Conservation (phyloP, 1,284 basidiomycete species). For the Anthracocystis setariae region DNA sequence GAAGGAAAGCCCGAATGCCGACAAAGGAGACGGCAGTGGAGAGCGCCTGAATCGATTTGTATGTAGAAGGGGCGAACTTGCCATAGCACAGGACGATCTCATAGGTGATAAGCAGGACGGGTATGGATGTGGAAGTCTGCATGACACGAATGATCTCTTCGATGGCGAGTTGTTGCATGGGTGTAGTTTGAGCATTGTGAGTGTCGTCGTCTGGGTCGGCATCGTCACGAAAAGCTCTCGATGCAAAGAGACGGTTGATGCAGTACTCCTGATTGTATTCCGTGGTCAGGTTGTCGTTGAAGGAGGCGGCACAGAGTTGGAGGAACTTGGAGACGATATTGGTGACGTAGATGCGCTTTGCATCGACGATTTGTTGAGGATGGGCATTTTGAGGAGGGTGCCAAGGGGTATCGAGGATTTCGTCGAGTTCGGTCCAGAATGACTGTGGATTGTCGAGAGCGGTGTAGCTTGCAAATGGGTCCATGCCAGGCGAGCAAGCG, state of each 20-base stretch:
- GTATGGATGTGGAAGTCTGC: conserved; percentile 77
- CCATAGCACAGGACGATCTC: conserved; percentile 81
- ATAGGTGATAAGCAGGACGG: conserved; percentile 82
- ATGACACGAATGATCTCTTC: conserved; percentile 49
- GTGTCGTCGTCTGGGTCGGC: conserved; percentile 1
- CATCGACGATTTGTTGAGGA: conserved; percentile 15
- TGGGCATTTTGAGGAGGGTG: conserved; percentile 8
- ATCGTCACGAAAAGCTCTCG: conserved; percentile 37
- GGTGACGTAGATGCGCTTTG: conserved; percentile 37
- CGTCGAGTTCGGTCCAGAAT: conserved; percentile 62
- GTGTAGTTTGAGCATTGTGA: conserved; percentile 4
- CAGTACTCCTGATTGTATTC: conserved; percentile 51
- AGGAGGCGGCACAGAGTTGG: conserved; percentile 55
- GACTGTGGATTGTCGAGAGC: conserved; percentile 46
- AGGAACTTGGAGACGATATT: conserved; percentile 47
- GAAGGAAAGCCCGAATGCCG: conserved; percentile 51
- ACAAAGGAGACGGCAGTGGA: conserved; percentile 33
- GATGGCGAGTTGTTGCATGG: conserved; percentile 42
- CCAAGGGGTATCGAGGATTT: conserved; percentile 49
- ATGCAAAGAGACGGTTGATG: conserved; percentile 51
- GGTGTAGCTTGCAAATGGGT: conserved; percentile 54
- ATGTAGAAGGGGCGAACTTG: conserved; percentile 35
- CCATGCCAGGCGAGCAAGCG: conserved; percentile 34
- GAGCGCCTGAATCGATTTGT: conserved; percentile 45
- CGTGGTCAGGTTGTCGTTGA: conserved; percentile 39